A percentile compares a stretch with the other conserved stretches of the same genome.
These are phyloP conservation scores for Casuarina glauca DNA, from an alignment of 306 rosid species.

Conservation along the genomic window DNA sequence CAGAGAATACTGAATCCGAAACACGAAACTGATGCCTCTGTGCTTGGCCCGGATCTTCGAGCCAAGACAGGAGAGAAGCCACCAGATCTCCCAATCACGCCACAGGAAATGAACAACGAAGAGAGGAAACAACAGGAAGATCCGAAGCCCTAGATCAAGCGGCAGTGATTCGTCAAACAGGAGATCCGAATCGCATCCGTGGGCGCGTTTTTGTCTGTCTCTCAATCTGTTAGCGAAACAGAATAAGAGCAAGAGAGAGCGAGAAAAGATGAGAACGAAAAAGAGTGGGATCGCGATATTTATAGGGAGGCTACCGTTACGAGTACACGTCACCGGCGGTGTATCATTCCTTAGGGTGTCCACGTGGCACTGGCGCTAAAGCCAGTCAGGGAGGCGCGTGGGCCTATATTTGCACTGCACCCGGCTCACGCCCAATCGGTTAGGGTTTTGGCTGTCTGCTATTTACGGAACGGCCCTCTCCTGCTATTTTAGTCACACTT, in stretches of 20 bases:
- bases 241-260: neutral
- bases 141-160: constrained; percentile 19
- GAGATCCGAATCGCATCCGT: constrained; percentile 18
- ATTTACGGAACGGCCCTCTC: constrained; percentile 4
- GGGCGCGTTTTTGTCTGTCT: neutral
- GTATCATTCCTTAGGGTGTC: constrained; percentile 1
- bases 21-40: constrained; percentile 50
- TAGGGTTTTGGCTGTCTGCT: constrained; percentile 4
- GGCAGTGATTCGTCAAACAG: neutral
- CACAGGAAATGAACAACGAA: neutral
- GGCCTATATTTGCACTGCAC: constrained; percentile 23
- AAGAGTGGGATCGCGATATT: constrained; percentile 14
- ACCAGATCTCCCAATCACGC: constrained; percentile 32
- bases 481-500: neutral
- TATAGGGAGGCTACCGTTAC: constrained; percentile 79
- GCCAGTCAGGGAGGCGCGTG: neutral
- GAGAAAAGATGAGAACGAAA: constrained; percentile 66
- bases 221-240: constrained; percentile 20
- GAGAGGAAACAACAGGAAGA: neutral
- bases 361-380: constrained; percentile 36
- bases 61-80: constrained; percentile 81
- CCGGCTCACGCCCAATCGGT: constrained; percentile 20
- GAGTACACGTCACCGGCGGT: constrained; percentile 57
- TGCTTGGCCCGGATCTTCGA: constrained; percentile 94
- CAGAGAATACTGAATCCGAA: constrained; percentile 37